phyloP scores from a whole-genome alignment of 176 grass and related monocot genomes.

The Carex kokanica region DNA sequence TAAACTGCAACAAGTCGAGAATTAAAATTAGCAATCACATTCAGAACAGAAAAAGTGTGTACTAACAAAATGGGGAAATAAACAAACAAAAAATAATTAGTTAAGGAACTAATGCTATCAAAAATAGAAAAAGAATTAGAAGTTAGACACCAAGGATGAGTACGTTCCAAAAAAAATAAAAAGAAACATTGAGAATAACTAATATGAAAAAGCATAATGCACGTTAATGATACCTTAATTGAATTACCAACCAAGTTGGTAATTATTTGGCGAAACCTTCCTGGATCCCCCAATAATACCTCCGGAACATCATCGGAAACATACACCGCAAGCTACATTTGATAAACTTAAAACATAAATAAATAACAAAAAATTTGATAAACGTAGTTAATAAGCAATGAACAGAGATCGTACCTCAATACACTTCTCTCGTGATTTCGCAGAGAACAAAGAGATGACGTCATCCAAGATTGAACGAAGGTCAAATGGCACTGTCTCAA shows the following conservation, averaged over 20 bases:
- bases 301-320: constrained; percentile 90
- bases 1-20: constrained; percentile 56
- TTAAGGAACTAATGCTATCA: not conserved
- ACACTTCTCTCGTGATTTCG: constrained; percentile 66
- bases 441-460: constrained; percentile 75
- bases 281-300: constrained; percentile 87
- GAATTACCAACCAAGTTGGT: constrained; percentile 97
- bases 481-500: constrained; percentile 79
- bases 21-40: constrained; percentile 19
- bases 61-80: not conserved
- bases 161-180: not conserved
- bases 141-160: not conserved
- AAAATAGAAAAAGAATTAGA: not conserved
- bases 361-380: constrained; percentile 11
- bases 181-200: not conserved
- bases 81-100: not conserved
- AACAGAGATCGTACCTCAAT: constrained; percentile 56
- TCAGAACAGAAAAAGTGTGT: constrained; percentile 7
- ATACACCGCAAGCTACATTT: constrained; percentile 87
- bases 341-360: constrained; percentile 23
- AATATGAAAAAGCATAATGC: not conserved
- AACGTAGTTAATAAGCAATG: constrained; percentile 16
- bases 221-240: constrained; percentile 57
- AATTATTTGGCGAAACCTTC: constrained; percentile 97
- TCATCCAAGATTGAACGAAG: constrained; percentile 87